Percentiles rank a stretch among this genome's conserved stretches.
Evolutionary conservation across 441 rosid species (phyloP).

Genomic region (Rhodomyrtus psidioides): DNA sequence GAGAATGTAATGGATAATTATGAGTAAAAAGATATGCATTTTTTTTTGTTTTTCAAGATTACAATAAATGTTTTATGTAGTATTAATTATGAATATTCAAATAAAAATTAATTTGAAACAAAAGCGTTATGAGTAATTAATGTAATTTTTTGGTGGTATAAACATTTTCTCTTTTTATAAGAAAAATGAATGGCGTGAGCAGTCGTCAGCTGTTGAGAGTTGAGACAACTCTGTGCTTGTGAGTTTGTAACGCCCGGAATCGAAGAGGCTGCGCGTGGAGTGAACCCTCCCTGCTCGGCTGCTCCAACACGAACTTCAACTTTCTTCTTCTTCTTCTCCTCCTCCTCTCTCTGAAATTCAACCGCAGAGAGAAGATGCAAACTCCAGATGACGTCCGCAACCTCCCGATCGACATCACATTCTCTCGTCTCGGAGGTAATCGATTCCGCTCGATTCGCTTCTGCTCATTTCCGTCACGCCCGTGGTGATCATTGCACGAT

Average conservation of each 20-base stretch:
- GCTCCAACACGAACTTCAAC: neutral
- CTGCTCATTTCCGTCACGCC: neutral
- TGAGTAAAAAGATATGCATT: neutral
- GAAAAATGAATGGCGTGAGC: neutral
- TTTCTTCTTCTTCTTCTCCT: neutral
- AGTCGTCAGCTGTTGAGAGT: neutral
- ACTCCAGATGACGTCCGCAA: constrained; percentile 66
- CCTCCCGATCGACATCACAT: constrained; percentile 92
- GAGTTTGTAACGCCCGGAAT: neutral
- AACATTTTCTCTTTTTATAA: too few relatives aligned
- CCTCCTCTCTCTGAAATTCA: neutral
- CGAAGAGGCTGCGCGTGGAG: neutral
- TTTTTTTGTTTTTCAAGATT: too few relatives aligned
- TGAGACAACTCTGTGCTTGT: too few relatives aligned
- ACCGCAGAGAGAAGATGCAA: constrained; percentile 32
- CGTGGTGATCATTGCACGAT: neutral
- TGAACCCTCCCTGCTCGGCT: neutral
- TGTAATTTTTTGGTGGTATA: neutral
- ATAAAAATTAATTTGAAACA: neutral
- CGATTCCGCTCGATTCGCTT: neutral
- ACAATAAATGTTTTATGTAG: neutral
- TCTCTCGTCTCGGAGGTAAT: constrained; percentile 85
- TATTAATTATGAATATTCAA: neutral
- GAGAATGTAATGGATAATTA: accelerated
- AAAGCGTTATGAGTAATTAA: too few relatives aligned